phyloP scores from a whole-genome alignment of 306 rosid species.

The Sesbania bispinosa region DNA sequence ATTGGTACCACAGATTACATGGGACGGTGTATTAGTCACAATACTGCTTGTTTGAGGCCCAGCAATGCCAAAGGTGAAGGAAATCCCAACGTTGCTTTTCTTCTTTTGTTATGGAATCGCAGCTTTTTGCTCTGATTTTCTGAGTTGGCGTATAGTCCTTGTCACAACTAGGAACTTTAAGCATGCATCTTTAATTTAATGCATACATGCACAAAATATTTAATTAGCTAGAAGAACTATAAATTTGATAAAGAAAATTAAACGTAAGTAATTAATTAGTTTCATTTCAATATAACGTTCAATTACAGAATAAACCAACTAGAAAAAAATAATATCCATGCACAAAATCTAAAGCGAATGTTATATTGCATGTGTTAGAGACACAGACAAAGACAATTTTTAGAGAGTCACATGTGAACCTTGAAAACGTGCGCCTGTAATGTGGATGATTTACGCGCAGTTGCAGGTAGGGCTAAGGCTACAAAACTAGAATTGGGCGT shows the following conservation, averaged over 20 bases:
- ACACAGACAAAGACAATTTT: background rate
- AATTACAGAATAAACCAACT: no score
- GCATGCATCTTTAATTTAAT: background rate
- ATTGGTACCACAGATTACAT: background rate
- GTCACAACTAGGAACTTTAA: background rate
- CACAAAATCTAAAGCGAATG: background rate
- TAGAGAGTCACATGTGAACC: background rate
- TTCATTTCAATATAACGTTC: no score
- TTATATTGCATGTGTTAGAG: slow-evolving; percentile 12
- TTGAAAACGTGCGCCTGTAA: background rate
- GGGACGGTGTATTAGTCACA: background rate
- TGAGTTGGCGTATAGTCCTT: background rate
- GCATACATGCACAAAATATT: no score
- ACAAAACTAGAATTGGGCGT: background rate
- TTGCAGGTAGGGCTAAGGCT: background rate
- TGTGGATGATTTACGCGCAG: background rate
- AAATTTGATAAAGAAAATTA: no score
- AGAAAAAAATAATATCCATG: no score
- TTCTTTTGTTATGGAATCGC: background rate
- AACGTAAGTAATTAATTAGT: no score
- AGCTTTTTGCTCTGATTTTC: background rate
- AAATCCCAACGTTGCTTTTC: slow-evolving; percentile 2
- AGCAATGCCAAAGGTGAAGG: background rate
- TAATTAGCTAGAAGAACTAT: no score
- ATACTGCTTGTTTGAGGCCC: no score